A percentile compares a stretch with the other conserved stretches of the same genome.
Evolutionary conservation across 805 yeast species (phyloP).

Genomic region (Candida sithepensis): DNA sequence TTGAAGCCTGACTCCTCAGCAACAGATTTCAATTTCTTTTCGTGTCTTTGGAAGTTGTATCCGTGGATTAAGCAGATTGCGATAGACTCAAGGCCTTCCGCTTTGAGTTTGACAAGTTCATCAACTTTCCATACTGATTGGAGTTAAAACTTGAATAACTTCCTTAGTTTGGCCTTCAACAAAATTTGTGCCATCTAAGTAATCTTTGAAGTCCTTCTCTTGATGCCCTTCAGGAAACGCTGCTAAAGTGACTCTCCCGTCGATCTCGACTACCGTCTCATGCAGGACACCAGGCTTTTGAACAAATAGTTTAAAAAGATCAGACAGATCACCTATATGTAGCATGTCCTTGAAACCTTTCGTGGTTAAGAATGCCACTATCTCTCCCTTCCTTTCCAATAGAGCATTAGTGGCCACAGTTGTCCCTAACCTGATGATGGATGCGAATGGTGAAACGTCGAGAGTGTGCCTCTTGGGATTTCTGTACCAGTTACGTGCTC

Average conservation of each 20-base stretch:
- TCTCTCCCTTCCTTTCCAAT: conserved; percentile 87
- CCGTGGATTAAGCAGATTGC: conserved; percentile 74
- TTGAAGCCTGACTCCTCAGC: conserved; percentile 66
- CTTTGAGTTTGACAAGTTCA: no score
- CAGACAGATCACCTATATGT: conserved; percentile 83
- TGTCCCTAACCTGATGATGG: conserved; percentile 85
- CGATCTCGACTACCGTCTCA: conserved; percentile 74
- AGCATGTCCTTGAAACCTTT: conserved; percentile 84
- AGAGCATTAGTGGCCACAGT: conserved; percentile 96
- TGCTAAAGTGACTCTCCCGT: conserved; percentile 85
- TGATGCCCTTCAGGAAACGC: conserved; percentile 74
- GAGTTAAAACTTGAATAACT: conserved; percentile 52
- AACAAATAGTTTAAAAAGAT: conserved; percentile 80
- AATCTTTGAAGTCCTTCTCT: conserved; percentile 17
- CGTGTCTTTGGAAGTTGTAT: conserved; percentile 71
- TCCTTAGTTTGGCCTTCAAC: conserved; percentile 67
- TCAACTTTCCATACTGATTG: no score
- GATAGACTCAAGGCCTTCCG: conserved; percentile 67
- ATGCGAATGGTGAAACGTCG: conserved; percentile 54
- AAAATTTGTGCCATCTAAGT: conserved; percentile 32
- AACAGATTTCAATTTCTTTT: conserved; percentile 49
- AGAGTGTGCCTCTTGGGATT: conserved; percentile 62
- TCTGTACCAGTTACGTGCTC: conserved; percentile 50
- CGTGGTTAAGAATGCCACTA: conserved; percentile 81
- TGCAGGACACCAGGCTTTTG: conserved; percentile 69